Base-by-base conservation (phyloP, 2,329 filamentous ascomycete genomes). In the Parasarocladium wereldwijsianum region DNA sequence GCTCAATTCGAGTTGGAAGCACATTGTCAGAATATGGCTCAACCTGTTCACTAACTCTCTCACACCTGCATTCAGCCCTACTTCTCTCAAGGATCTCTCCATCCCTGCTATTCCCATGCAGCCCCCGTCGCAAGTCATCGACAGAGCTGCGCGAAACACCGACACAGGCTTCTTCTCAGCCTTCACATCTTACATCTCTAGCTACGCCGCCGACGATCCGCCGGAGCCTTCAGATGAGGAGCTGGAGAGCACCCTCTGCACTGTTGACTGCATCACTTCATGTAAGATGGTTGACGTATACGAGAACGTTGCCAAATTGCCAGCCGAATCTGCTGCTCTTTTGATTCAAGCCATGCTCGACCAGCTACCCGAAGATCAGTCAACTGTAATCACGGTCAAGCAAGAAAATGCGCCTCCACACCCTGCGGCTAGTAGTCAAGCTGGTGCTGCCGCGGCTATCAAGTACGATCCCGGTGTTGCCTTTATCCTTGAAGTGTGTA, bases 171-270 rank as follows among this genome's bases (percentile, higher is more conserved):
- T 98, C 29, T 85, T 98, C 49, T 93, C 86, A 4, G 85, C 87
- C 1, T 83, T 98, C 44, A 92, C 87, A 1, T 93, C 82, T 5
- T 98, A 96, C 45, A 85, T 98, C 18, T 93, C 86, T n/a, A 96
- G 87, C 51, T 96, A 98, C 50, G 90, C 92, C 24, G 92, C 90
- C 8, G 90, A 96, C 51, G 90, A 98, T 46, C 90, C 90, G 9
- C 90, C 90, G 0, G 90, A 98, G 55, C 90, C 90, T 3, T 96
- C 90, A 2, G 85, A 96, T 39, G 87, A 96, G 49, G 90, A 98
- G 50, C 66, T 98, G 17, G 90, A 98, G 45, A 93, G 90, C 47
- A 96, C 90, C 0, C 62, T 98, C 8, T 90, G 82, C 48, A 87
- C 90, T 1, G 81, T 94, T 3, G 90, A 96, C 49, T 98, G 87